A percentile compares a stretch with the other conserved stretches of the same genome.
Evolutionary conservation across 2,329 filamentous ascomycete genomes (phyloP).

Genomic region (Aspergillus sp.): DNA sequence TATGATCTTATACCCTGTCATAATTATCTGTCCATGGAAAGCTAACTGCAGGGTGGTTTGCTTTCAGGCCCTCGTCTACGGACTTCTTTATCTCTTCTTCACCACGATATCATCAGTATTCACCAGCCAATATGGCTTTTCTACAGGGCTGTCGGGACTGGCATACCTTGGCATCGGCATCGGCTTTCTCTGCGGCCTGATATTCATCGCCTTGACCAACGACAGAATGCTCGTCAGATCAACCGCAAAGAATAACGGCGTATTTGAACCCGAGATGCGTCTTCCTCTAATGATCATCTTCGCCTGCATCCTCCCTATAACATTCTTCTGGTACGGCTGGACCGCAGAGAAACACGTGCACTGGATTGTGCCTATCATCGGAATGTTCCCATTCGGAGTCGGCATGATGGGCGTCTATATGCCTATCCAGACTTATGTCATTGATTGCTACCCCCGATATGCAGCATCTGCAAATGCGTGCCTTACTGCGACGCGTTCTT

Average conservation of each 20-base stretch:
- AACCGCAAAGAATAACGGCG: slow-evolving; percentile 37
- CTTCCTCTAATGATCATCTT: slow-evolving; percentile 58
- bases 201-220: slow-evolving; percentile 34
- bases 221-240: slow-evolving; percentile 34
- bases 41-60: too few species aligned
- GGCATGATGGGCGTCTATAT: slow-evolving; percentile 58
- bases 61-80: slow-evolving; percentile 48
- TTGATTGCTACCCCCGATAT: slow-evolving; percentile 54
- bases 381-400: slow-evolving; percentile 55
- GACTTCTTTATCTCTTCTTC: slow-evolving; percentile 56
- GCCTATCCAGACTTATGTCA: slow-evolving; percentile 61
- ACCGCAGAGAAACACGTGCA: slow-evolving; percentile 52
- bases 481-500: slow-evolving; percentile 53
- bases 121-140: slow-evolving; percentile 49
- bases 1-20: too few species aligned
- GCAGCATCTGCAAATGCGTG: slow-evolving; percentile 54
- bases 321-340: slow-evolving; percentile 62
- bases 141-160: slow-evolving; percentile 47
- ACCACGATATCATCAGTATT: slow-evolving; percentile 56
- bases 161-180: slow-evolving; percentile 52
- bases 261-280: slow-evolving; percentile 49
- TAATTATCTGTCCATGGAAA: too few species aligned
- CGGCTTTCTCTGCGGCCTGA: slow-evolving; percentile 40
- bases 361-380: slow-evolving; percentile 63
- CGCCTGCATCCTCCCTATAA: slow-evolving; percentile 53